A percentile compares a stretch with the other conserved stretches of the same genome.
Conservation (phyloP, 2,329 filamentous ascomycete genomes). For the Fonsecaea pedrosoi region DNA sequence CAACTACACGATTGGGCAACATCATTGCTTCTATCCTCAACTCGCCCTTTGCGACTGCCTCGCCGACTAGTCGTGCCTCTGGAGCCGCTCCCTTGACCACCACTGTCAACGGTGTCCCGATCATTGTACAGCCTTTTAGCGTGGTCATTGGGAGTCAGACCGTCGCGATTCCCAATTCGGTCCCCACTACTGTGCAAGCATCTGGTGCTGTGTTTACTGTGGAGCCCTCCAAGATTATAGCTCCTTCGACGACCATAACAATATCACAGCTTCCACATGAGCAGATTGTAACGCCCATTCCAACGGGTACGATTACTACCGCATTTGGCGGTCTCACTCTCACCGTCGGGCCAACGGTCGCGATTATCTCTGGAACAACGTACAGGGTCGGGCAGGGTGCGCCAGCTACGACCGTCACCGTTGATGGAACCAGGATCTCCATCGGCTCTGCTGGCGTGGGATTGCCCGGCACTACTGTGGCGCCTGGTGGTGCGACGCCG, state of each 20-base stretch:
- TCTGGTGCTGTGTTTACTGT: slow-evolving; percentile 36
- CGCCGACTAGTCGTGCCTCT: slow-evolving; percentile 8
- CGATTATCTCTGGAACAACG: slow-evolving; percentile 40
- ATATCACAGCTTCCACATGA: slow-evolving; percentile 21
- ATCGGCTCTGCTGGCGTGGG: slow-evolving; percentile 39
- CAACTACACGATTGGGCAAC: slow-evolving; percentile 29
- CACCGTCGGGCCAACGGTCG: slow-evolving; percentile 39
- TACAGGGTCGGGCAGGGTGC: slow-evolving; percentile 40
- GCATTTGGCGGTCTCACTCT: slow-evolving; percentile 34
- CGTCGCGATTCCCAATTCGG: slow-evolving; percentile 34
- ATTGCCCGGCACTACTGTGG: slow-evolving; percentile 40
- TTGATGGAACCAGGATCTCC: slow-evolving; percentile 40
- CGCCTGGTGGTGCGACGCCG: slow-evolving; percentile 22
- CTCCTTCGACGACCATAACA: slow-evolving; percentile 32
- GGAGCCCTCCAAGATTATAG: slow-evolving; percentile 33
- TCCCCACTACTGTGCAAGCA: slow-evolving; percentile 28
- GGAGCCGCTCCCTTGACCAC: slow-evolving; percentile 26
- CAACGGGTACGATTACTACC: slow-evolving; percentile 26
- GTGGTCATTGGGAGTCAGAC: slow-evolving; percentile 37
- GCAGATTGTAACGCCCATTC: slow-evolving; percentile 11
- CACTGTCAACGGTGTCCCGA: slow-evolving; percentile 32
- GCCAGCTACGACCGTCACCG: slow-evolving; percentile 34
- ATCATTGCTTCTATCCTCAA: slow-evolving; percentile 37
- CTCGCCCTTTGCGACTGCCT: slow-evolving; percentile 32
- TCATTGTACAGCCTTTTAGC: slow-evolving; percentile 34